Evolutionary conservation across 2,329 filamentous ascomycete genomes (phyloP), one percentile per base, ranked within the genome.

Genomic region (Aureobasidium sp.): DNA sequence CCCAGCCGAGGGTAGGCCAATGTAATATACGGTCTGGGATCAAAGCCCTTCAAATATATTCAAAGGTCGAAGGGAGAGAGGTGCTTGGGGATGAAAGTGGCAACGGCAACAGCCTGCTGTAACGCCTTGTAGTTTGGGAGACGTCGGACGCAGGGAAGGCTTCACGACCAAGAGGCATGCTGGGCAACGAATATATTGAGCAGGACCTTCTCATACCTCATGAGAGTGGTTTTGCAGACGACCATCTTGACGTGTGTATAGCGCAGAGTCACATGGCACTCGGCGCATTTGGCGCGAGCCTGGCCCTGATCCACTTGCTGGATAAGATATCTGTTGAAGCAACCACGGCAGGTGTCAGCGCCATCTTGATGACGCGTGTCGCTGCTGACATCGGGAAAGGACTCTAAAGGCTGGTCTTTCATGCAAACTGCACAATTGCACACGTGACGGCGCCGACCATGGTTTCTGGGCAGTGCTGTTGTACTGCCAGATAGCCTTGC

Each of bases 141-240:
- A 25, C 22, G 22, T 25, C 3, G 22, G 22, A 25, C 3, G 22
- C 1, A 25, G 22, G 22, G 22, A 25, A 25, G 22, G 22, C 2
- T 3, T 2, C 22, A 25, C 22, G 22, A 1, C 22, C 3, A 25
- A 25, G 22, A 25, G 22, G 3, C 22, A 25, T 25, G 22, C 22
- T 25, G 22, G 22, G 3, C 49, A 14, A 68, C 41, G 15, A 56
- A 60, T 20, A 42, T 0, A 27, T 47, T 42, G 42, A 67, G 45
- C 7, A 49, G 12, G 37, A 41, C 45, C 15, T 61, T 49, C 45
- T 51, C 57, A 34, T 61, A 52, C 34, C 20, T 61, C 14, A 14
- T 12, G 11, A 61, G 34, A 20, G 45, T 29, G 9, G 57, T 42
- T 20, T 48, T 45, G n/a, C n/a, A 42, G 31, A 45, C 34, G 17